Evolutionary conservation across 1,139 yeast genomes (phyloP).

Genomic region (Pichia sp.): DNA sequence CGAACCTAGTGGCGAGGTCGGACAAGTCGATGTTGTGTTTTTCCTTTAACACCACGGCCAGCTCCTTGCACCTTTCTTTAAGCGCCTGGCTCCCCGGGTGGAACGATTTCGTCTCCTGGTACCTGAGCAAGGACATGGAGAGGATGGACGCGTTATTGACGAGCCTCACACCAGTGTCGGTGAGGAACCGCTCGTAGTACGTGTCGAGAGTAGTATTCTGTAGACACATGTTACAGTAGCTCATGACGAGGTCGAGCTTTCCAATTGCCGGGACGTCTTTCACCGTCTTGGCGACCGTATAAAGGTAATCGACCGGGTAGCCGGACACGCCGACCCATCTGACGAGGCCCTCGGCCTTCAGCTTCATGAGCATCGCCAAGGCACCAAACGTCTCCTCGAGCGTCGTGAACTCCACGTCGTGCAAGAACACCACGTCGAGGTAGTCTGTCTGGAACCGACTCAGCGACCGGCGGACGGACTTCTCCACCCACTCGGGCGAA

Average conservation of each 20-base stretch:
- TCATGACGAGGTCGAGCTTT: constrained; percentile 65
- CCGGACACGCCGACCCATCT: constrained; percentile 77
- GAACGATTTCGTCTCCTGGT: constrained; percentile 62
- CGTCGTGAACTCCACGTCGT: constrained; percentile 80
- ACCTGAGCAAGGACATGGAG: constrained; percentile 79
- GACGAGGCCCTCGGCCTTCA: constrained; percentile 64
- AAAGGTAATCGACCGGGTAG: constrained; percentile 71
- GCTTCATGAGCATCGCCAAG: constrained; percentile 48
- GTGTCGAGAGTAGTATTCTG: constrained; percentile 63
- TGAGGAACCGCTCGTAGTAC: constrained; percentile 45
- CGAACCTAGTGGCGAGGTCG: constrained; percentile 74
- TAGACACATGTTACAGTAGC: constrained; percentile 78
- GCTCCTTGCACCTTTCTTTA: constrained; percentile 47
- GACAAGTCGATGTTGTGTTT: constrained; percentile 60
- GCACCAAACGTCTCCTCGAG: constrained; percentile 57
- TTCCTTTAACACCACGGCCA: constrained; percentile 43
- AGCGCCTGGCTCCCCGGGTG: constrained; percentile 76
- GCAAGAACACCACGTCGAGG: constrained; percentile 77
- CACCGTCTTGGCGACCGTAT: constrained; percentile 42
- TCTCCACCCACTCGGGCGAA: constrained; percentile 52
- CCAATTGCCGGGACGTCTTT: constrained; percentile 37
- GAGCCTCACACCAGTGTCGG: constrained; percentile 51
- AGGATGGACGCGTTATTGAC: constrained; percentile 79
- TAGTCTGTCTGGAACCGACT: constrained; percentile 60
- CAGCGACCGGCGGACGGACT: constrained; percentile 63